Base-by-base conservation (phyloP, 495 filamentous ascomycete species). In the Articulospora tetracladia region DNA sequence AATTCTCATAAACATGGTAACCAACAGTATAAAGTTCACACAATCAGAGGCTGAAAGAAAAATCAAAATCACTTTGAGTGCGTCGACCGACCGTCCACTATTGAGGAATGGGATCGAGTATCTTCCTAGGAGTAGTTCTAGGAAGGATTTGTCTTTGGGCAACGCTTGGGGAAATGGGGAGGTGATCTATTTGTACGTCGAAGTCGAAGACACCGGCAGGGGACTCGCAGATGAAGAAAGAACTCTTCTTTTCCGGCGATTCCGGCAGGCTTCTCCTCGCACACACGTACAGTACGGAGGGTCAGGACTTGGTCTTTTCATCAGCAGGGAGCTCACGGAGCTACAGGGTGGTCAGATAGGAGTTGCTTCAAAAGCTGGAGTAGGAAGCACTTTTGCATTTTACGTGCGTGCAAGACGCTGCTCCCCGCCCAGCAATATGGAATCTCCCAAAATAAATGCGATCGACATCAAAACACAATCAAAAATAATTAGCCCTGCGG, bases 371-470 rank as follows among this genome's bases (percentile, higher is more conserved):
- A 76, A 84, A 64, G 78, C 86, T 56, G 89, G 86, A 8, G 70
- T 84, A 30, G 91, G 91, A 20, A 92, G 88, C 68, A 91, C 88
- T 0, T 96, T 96, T 72, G 87, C 86, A 13, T 96, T 96, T 69
- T 93, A 91, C 66, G 70, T 83, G 59, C 73, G 76, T 57, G 72
- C 76, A 39, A 73, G 79, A 13, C 53, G 57, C 12, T 87, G 0
- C 67, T 81, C 1, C 76, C 81, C 60, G 83, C 48, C 58, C 26
- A 22, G 25, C n/a, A 23, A 83, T 58, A 69, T 82, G 1, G 61
- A 78, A 30, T 76, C 76, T 1, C 83, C 53, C 0, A 34, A 0
- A 11, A 30, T 19, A 8, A 10, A 55, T 17, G 11, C 41, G 8
- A 30, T 55, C 13, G 68, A 65, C 23, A 61, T 57, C 15, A 30